A percentile compares a stretch with the other conserved stretches of the same genome.
Conservation (phyloP, 2,329 filamentous ascomycete genomes). For the Penicillium brasilianum region DNA sequence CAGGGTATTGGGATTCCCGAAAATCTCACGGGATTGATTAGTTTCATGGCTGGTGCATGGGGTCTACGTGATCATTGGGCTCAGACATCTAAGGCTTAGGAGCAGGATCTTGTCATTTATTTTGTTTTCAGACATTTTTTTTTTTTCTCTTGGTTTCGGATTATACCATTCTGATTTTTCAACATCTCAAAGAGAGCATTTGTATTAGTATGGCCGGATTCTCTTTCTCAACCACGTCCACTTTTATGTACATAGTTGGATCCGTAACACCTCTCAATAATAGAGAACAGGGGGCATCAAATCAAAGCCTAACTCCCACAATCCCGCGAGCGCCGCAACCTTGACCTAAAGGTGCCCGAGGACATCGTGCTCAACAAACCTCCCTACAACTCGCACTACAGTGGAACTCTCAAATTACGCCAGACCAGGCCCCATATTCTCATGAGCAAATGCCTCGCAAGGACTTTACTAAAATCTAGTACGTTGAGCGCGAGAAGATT, state of each 20-base stretch:
- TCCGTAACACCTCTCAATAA: not conserved
- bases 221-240: not conserved
- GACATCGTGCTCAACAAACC: no score
- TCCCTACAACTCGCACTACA: conserved; percentile 16
- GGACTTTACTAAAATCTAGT: conserved; percentile 19
- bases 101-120: not conserved
- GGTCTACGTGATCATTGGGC: conserved; percentile 54
- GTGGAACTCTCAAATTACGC: conserved; percentile 12
- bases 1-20: conserved; percentile 65
- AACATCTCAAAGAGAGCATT: not conserved
- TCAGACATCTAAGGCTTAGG: conserved; percentile 38
- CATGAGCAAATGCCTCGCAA: conserved; percentile 22
- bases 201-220: not conserved
- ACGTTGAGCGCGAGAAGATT: conserved; percentile 9
- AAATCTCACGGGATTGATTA: conserved; percentile 62
- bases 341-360: no score
- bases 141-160: conserved; percentile 11
- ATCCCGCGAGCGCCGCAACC: no score
- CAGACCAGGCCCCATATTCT: conserved; percentile 13
- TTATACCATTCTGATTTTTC: conserved; percentile 17
- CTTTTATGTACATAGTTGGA: no score
- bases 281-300: conserved; percentile 1
- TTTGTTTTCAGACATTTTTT: conserved; percentile 6
- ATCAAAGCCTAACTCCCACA: no score
- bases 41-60: conserved; percentile 56